Evolutionary conservation across 2,329 filamentous ascomycete genomes (phyloP), one percentile per base, ranked within the genome.

Genomic region (Calonectria pteridis): DNA sequence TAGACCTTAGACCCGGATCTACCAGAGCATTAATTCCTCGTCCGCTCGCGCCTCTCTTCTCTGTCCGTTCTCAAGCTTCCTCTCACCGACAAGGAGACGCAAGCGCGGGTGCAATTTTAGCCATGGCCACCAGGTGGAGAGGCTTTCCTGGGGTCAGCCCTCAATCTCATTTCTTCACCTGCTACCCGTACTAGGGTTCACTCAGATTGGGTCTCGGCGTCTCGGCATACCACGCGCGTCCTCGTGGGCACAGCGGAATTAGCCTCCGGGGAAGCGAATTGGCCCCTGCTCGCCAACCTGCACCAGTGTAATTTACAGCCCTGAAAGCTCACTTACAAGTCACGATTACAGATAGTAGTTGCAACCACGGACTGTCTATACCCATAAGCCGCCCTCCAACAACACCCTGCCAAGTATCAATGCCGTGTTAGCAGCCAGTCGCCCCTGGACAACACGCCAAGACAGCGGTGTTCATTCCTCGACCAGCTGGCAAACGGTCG

Each of bases 191-290:
- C 68, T 28, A 69, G 67, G 55, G 50, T 72, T 68, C 43, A 29
- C 67, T 71, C 75, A 77, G 67, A 76, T 78, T 77, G 65, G 69
- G 77, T 73, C 62, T 74, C 73, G 70, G 68, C 66, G 75, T 71
- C 65, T 73, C 72, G 70, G 73, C 71, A 76, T 78, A 69, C 77
- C 77, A 80, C 68, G 73, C 75, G 76, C 73, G 51, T 67, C 64
- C 31, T 71, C 64, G 59, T 68, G 68, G 75, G 53, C 67, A 71
- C 49, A 64, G 65, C 58, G 69, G 75, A 76, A 79, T 75, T 68
- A 50, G 72, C 55, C 67, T 53, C 53, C 63, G 66, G 72, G 69
- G 69, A 78, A 69, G 67, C 70, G 59, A 66, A 49, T 43, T 55
- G 35, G 49, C 55, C 70, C 65, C 55, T 72, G 70, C 70, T 72